These are phyloP conservation scores for Phytopythium sindhum DNA, from an alignment of 352 stramenopile species.

Conservation along the genomic window DNA sequence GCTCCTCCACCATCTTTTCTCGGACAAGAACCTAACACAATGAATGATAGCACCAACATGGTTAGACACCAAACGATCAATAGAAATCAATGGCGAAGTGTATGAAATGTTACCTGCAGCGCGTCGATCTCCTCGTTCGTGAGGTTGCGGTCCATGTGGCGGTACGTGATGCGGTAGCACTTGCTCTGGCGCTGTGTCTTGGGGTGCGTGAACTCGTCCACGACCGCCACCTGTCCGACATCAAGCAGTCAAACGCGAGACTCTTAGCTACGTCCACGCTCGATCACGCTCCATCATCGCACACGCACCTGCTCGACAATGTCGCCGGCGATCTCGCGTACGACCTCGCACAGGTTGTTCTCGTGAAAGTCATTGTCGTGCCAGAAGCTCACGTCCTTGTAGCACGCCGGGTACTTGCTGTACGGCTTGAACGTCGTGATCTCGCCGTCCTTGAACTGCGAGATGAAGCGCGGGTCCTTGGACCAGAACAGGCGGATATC, in stretches of 20 bases:
- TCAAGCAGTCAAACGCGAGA: constrained; percentile 5
- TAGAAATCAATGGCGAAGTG: constrained; percentile 6
- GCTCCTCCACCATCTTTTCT: constrained; percentile 58
- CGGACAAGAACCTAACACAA: constrained; percentile 58
- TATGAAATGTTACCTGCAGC: constrained; percentile 78
- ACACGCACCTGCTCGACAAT: constrained; percentile 91
- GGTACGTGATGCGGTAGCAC: constrained; percentile 98
- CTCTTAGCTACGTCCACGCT: background rate
- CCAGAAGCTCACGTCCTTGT: constrained; percentile 99
- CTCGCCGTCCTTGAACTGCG: constrained; percentile 89
- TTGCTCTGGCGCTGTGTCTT: constrained; percentile 95
- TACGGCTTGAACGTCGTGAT: constrained; percentile 98
- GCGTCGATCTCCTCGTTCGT: constrained; percentile 99
- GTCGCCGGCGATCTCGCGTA: constrained; percentile 95
- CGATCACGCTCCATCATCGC: background rate
- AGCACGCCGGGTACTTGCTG: constrained; percentile 98
- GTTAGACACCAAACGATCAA: background rate
- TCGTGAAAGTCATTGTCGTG: constrained; percentile 85
- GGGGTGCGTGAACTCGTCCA: constrained; percentile 97
- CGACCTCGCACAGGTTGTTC: constrained; percentile 98
- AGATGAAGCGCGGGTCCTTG: constrained; percentile 92
- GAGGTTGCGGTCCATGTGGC: constrained; percentile 98
- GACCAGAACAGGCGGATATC: constrained; percentile 99
- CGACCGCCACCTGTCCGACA: constrained; percentile 51
- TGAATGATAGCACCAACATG: background rate